phyloP scores from a whole-genome alignment of 192 early-diverging fungal species.

The Rhizoclosmatium sp. region DNA sequence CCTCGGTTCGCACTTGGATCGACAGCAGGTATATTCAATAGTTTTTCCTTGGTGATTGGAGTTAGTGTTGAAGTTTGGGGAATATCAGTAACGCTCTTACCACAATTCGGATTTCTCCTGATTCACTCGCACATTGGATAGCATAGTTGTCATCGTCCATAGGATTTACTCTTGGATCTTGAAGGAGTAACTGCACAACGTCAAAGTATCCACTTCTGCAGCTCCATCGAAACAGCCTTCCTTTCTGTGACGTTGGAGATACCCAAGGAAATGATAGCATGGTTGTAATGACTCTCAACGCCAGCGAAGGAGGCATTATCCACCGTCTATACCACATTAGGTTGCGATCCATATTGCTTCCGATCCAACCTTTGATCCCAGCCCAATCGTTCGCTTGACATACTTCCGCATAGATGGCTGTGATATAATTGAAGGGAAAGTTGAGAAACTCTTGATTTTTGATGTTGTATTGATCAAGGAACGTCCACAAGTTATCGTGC shows the following conservation, averaged over 20 bases:
- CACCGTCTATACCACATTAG: background rate
- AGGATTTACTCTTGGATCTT: slow-evolving; percentile 5
- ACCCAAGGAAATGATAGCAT: background rate
- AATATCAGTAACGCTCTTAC: too few species aligned
- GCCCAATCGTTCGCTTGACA: slow-evolving; percentile 1
- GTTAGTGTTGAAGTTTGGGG: too few species aligned
- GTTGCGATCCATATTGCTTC: background rate
- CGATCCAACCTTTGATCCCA: background rate
- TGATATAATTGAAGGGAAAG: background rate
- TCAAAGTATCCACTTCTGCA: background rate
- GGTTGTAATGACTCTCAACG: background rate
- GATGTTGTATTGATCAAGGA: background rate
- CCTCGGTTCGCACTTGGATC: background rate
- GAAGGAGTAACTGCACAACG: background rate
- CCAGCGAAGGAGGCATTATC: background rate
- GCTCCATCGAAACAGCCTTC: background rate
- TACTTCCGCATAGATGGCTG: background rate
- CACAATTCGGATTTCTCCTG: slow-evolving; percentile 15
- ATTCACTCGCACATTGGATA: slow-evolving; percentile 13
- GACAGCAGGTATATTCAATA: slow-evolving; percentile 10
- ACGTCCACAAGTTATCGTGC: background rate
- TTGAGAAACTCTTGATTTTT: background rate
- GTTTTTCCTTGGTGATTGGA: too few species aligned
- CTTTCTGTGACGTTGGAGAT: background rate
- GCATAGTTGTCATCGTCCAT: slow-evolving; percentile 35